Evolutionary conservation across 352 stramenopile genomes (phyloP).

Genomic region (Phytophthora aleatoria): DNA sequence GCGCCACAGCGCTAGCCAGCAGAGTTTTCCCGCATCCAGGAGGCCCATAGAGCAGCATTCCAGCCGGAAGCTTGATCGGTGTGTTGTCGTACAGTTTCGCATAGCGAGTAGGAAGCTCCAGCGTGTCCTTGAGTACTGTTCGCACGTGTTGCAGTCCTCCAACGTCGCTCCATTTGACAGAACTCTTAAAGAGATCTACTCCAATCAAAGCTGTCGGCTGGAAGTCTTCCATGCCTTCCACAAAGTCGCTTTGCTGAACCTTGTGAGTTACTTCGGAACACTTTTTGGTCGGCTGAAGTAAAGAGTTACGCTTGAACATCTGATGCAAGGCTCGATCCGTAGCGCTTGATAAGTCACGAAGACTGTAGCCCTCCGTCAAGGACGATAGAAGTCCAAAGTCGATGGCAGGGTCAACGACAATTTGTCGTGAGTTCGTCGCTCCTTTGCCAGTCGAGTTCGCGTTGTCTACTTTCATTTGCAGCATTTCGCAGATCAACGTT

Average conservation of each 20-base stretch:
- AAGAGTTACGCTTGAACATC: conserved; percentile 51
- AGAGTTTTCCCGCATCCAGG: conserved; percentile 92
- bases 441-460: conserved; percentile 27
- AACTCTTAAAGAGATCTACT: conserved; percentile 86
- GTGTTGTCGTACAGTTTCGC: conserved; percentile 81
- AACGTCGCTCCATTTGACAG: conserved; percentile 88
- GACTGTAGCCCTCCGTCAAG: conserved; percentile 79
- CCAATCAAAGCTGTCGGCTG: conserved; percentile 81
- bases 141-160: conserved; percentile 81
- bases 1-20: conserved; percentile 84
- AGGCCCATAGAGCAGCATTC: conserved; percentile 90
- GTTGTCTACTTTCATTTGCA: conserved; percentile 51
- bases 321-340: conserved; percentile 74
- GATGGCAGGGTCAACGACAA: conserved; percentile 57
- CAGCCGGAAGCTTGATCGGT: conserved; percentile 82
- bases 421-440: conserved; percentile 8
- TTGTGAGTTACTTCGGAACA: conserved; percentile 15
- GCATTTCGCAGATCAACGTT: conserved; percentile 61
- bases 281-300: conserved; percentile 18
- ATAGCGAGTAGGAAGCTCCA: conserved; percentile 86
- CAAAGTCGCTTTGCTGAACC: conserved; percentile 71
- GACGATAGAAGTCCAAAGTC: conserved; percentile 67
- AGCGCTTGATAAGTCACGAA: conserved; percentile 77
- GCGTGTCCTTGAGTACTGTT: conserved; percentile 88
- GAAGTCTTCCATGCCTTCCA: conserved; percentile 77